phyloP scores from a whole-genome alignment of 2,329 filamentous ascomycete genomes.

The Talaromyces sp. region DNA sequence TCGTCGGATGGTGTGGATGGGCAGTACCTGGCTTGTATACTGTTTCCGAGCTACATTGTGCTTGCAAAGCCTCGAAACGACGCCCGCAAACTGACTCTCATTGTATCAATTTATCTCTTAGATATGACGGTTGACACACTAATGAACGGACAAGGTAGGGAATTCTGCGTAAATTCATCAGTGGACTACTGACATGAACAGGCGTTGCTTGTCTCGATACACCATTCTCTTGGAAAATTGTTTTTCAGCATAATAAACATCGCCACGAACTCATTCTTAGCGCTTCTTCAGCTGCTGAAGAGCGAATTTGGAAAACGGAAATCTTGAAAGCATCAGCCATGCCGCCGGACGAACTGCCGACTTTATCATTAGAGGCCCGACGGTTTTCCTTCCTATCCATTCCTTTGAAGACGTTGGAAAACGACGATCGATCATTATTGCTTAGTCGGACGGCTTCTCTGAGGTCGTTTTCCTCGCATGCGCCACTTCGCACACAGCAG shows the following conservation, averaged over 20 bases:
- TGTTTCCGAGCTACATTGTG: conserved; percentile 77
- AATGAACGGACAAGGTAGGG: conserved; percentile 30
- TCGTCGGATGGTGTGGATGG: conserved; percentile 62
- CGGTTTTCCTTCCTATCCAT: conserved; percentile 48
- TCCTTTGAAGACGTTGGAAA: conserved; percentile 67
- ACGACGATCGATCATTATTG: conserved; percentile 64
- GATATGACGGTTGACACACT: conserved; percentile 32
- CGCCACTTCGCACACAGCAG: conserved; percentile 62
- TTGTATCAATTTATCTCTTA: conserved; percentile 64
- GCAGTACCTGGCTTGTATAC: conserved; percentile 74
- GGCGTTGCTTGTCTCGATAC: conserved; percentile 83
- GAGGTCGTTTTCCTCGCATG: conserved; percentile 65
- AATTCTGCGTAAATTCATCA: conserved; percentile 11
- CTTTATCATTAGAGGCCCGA: conserved; percentile 25
- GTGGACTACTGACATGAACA: conserved; percentile 29
- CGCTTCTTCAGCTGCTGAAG: conserved; percentile 75
- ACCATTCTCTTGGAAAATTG: conserved; percentile 84
- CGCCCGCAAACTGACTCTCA: conserved; percentile 64
- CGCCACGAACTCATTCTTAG: conserved; percentile 82
- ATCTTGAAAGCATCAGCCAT: conserved; percentile 50
- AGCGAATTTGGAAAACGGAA: conserved; percentile 70
- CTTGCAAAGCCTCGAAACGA: conserved; percentile 62
- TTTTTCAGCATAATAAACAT: conserved; percentile 71
- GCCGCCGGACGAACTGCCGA: conserved; percentile 46
- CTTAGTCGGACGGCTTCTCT: conserved; percentile 60